A percentile compares a stretch with the other conserved stretches of the same genome.
Evolutionary conservation across 345 rosid species (phyloP).

Genomic region (Erysimum cheiranthoides): DNA sequence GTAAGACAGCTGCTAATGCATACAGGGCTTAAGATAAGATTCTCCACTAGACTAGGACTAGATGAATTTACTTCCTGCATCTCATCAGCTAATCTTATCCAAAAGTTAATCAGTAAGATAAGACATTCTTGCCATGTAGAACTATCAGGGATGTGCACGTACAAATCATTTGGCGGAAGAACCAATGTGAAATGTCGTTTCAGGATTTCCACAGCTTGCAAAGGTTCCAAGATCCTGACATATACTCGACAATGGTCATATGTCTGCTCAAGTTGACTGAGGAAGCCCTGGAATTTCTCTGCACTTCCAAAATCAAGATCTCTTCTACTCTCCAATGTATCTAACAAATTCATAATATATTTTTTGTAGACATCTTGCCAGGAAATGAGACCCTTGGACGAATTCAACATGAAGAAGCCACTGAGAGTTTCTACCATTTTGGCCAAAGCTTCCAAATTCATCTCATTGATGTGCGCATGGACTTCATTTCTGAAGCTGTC

Average conservation of each 20-base stretch:
- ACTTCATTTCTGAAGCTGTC: constrained; percentile 69
- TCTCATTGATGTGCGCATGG: constrained; percentile 59
- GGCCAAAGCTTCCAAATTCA: constrained; percentile 81
- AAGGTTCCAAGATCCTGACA: constrained; percentile 66
- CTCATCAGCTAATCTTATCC: constrained; percentile 78
- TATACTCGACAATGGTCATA: constrained; percentile 61
- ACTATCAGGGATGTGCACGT: constrained; percentile 68
- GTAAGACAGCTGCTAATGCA: constrained; percentile 66
- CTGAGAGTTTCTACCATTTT: constrained; percentile 68
- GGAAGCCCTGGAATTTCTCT: constrained; percentile 69
- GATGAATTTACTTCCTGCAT: constrained; percentile 65
- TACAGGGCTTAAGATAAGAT: constrained; percentile 55
- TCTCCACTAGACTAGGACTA: constrained; percentile 42
- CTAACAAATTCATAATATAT: constrained; percentile 59
- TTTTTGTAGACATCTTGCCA: constrained; percentile 80
- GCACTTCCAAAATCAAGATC: constrained; percentile 60
- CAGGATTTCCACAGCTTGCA: constrained; percentile 68
- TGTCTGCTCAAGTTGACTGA: constrained; percentile 68
- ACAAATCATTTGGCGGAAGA: constrained; percentile 53
- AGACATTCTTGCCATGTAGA: constrained; percentile 94
- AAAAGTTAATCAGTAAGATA: constrained; percentile 79
- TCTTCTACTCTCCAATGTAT: constrained; percentile 55
- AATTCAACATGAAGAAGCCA: constrained; percentile 49
- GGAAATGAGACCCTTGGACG: constrained; percentile 61
- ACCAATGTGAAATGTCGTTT: constrained; percentile 61